Evolutionary conservation across 139 green algal genomes (phyloP), one percentile per base, ranked within the genome.

Genomic region (Diplosphaera chodatii): DNA sequence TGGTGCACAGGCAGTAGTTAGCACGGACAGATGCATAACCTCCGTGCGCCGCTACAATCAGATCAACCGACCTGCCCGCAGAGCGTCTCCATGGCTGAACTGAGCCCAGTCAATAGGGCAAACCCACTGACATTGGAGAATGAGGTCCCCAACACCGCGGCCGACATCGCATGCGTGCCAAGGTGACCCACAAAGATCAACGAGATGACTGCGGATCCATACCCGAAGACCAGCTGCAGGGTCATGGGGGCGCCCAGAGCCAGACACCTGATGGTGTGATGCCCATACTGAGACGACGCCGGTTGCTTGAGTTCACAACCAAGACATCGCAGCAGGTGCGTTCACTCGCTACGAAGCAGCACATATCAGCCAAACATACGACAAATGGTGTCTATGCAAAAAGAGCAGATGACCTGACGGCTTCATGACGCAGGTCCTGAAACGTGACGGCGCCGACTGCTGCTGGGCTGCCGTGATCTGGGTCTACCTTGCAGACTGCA

Each of bases 51-150:
- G n/a, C n/a, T n/a, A n/a, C n/a, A n/a, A n/a, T n/a, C n/a, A n/a
- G n/a, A n/a, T n/a, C n/a, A n/a, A n/a, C n/a, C n/a, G 13, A 59
- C 86, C 75, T 92, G 85, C 0, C 82, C 83, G 64, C 76, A 83
- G n/a, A 90, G 62, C n/a, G 88, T 93, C 65, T 93, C 88, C 74
- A 90, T 78, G 29, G 82, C 88, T 2, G 83, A 83, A 1, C 67
- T 72, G 18, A 84, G 77, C 2, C 84, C 84, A 1, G 80, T 37
- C 0, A 87, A 41, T 22, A 90, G 20, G 20, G 66, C 74, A 59
- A 83, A 77, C 4, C 87, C 86, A 1, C 84, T 91, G 29, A 89
- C 77, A 64, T 88, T 91, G 75, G 83, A 90, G 29, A 92, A 75
- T 31, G 27, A 69, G 37, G 78, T 85, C 2, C 83, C 84, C 31